A percentile compares a stretch with the other conserved stretches of the same genome.
These are phyloP conservation scores for Rugonectria rugulosa DNA, from an alignment of 2,329 filamentous ascomycete genomes.

Conservation along the genomic window DNA sequence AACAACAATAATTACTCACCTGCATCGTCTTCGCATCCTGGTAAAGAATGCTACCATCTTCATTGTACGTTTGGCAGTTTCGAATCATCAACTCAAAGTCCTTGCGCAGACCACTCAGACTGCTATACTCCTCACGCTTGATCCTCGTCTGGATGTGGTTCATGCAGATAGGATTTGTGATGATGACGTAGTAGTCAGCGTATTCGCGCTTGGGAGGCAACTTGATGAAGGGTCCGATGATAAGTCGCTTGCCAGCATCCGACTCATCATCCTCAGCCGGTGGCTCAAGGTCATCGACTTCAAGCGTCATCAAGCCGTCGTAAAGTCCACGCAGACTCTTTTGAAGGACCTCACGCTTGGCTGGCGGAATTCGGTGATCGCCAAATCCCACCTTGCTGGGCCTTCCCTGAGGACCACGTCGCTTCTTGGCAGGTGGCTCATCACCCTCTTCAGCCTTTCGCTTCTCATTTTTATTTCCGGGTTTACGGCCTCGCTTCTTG, in stretches of 20 bases:
- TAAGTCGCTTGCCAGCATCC: constrained; percentile 72
- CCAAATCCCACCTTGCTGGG: constrained; percentile 63
- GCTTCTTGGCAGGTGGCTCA: constrained; percentile 80
- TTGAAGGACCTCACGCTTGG: constrained; percentile 81
- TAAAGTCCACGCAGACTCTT: constrained; percentile 79
- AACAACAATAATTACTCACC: constrained; percentile 55
- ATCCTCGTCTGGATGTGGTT: constrained; percentile 94
- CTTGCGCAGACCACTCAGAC: constrained; percentile 78
- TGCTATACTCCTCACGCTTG: constrained; percentile 92
- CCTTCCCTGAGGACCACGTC: constrained; percentile 74
- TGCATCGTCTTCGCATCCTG: constrained; percentile 93
- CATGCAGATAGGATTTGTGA: constrained; percentile 93
- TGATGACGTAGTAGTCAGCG: constrained; percentile 94
- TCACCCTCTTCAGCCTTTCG: constrained; percentile 84
- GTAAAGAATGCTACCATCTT: constrained; percentile 91
- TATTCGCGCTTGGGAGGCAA: constrained; percentile 89
- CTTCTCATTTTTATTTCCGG: constrained; percentile 77
- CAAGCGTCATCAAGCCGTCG: constrained; percentile 82
- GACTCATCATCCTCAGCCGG: constrained; percentile 64
- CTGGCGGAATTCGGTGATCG: constrained; percentile 63
- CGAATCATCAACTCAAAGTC: constrained; percentile 86
- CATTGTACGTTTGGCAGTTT: constrained; percentile 96
- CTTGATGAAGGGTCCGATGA: constrained; percentile 94
- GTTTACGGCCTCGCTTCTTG: constrained; percentile 88
- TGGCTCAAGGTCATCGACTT: constrained; percentile 75